phyloP scores from a whole-genome alignment of 2,329 filamentous ascomycete genomes.

The Trichoderma sp. region DNA sequence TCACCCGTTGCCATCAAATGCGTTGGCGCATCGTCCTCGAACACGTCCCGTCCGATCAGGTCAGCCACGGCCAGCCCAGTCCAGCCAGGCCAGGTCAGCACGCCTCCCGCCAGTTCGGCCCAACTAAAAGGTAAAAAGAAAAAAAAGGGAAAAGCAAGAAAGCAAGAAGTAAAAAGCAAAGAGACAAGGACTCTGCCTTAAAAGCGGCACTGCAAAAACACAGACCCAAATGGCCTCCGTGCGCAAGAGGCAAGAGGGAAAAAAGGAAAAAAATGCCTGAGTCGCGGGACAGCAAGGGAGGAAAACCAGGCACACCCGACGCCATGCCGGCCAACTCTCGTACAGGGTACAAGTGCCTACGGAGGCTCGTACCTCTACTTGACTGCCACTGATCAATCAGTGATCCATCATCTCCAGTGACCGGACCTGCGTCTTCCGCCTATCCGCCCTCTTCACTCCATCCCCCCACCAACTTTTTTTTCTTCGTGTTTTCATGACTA shows the following conservation, averaged over 20 bases:
- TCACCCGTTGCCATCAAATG: background rate
- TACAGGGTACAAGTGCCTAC: background rate
- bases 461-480: background rate
- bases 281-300: conserved; percentile 16
- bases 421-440: conserved; percentile 6
- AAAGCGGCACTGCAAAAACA: conserved; percentile 11
- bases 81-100: background rate
- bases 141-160: background rate
- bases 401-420: background rate
- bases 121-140: background rate
- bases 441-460: background rate
- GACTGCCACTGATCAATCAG: background rate
- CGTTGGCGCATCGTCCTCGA: background rate
- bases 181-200: background rate
- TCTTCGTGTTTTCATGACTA: background rate
- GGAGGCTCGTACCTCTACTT: background rate
- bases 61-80: background rate
- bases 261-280: conserved; percentile 5
- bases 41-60: background rate
- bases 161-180: background rate
- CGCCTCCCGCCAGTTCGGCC: background rate
- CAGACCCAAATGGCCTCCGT: conserved; percentile 11
- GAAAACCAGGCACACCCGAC: conserved; percentile 17
- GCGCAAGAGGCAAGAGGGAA: background rate
- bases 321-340: conserved; percentile 6